A percentile compares a stretch with the other conserved stretches of the same genome.
Evolutionary conservation across 352 stramenopile species (phyloP).

Genomic region (Phytophthora aleatoria): DNA sequence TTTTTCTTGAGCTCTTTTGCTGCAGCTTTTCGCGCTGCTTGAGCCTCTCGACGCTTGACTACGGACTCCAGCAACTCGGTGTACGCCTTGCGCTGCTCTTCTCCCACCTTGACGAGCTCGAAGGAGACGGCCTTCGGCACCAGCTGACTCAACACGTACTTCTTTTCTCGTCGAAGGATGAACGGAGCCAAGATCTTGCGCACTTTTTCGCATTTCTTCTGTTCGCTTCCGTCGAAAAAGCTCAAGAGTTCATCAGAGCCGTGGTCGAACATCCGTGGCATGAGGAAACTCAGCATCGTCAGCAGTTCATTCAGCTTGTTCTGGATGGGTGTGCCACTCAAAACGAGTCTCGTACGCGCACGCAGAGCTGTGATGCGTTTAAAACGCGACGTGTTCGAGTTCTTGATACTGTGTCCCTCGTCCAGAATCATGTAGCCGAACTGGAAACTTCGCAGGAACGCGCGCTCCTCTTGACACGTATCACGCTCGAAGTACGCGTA

Average conservation of each 20-base stretch:
- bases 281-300: constrained; percentile 91
- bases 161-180: constrained; percentile 96
- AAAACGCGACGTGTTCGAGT: constrained; percentile 89
- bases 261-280: constrained; percentile 91
- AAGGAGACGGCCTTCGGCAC: constrained; percentile 86
- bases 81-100: constrained; percentile 89
- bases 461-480: constrained; percentile 78
- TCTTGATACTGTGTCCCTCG: constrained; percentile 94
- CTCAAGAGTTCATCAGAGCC: constrained; percentile 78
- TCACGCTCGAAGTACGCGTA: constrained; percentile 93
- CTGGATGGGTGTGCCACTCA: constrained; percentile 91
- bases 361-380: constrained; percentile 86
- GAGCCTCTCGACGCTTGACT: constrained; percentile 62
- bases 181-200: constrained; percentile 97
- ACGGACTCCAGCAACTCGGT: constrained; percentile 69
- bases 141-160: constrained; percentile 94
- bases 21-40: constrained; percentile 47
- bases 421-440: constrained; percentile 95
- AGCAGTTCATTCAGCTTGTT: constrained; percentile 91
- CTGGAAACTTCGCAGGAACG: constrained; percentile 75
- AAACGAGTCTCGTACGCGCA: constrained; percentile 70
- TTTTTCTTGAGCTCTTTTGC: constrained; percentile 69
- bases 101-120: constrained; percentile 82
- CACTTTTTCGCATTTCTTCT: constrained; percentile 86
- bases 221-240: constrained; percentile 83